Evolutionary conservation across 2,329 filamentous ascomycete species (phyloP).

Genomic region (Trichoderma endophyticum): DNA sequence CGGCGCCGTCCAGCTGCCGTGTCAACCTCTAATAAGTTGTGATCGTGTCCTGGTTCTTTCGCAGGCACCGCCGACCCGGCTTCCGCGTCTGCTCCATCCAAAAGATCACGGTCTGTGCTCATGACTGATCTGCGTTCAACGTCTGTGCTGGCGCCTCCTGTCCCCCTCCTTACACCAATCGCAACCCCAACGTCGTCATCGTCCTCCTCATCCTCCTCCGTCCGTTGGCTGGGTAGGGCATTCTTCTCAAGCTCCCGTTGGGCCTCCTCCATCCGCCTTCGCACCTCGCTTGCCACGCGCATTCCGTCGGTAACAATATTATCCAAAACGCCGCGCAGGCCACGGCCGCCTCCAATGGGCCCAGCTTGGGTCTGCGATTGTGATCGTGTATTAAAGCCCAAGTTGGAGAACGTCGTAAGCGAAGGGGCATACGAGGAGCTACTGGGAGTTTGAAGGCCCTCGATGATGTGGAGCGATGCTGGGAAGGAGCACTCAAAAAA

Average conservation of each 20-base stretch:
- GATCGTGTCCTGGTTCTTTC: slow-evolving; percentile 32
- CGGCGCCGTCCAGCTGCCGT: slow-evolving; percentile 27
- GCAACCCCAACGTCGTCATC: slow-evolving; percentile 52
- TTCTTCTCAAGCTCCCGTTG: slow-evolving; percentile 88
- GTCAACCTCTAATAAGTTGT: slow-evolving; percentile 35
- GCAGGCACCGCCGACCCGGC: slow-evolving; percentile 45
- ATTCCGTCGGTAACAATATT: slow-evolving; percentile 98
- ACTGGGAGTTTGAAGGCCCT: slow-evolving; percentile 46
- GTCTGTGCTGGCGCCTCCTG: slow-evolving; percentile 45
- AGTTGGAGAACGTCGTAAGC: slow-evolving; percentile 80
- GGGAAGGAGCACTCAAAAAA: slow-evolving; percentile 98
- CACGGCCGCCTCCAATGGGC: slow-evolving; percentile 56
- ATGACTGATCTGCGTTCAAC: slow-evolving; percentile 61
- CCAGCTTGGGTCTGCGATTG: slow-evolving; percentile 39
- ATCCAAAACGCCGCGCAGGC: slow-evolving; percentile 87
- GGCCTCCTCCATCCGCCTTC: slow-evolving; percentile 90
- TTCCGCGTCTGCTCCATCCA: slow-evolving; percentile 72
- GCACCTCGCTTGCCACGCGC: slow-evolving; percentile 89
- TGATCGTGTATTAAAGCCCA: slow-evolving; percentile 52
- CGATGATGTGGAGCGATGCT: slow-evolving; percentile 83
- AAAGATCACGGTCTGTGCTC: slow-evolving; percentile 65
- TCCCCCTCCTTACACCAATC: slow-evolving; percentile 39
- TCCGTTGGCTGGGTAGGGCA: slow-evolving; percentile 59
- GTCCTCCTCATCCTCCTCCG: slow-evolving; percentile 70
- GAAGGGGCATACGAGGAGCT: slow-evolving; percentile 49